Evolutionary conservation across 768 basidiomycete genomes (phyloP).

Genomic region (Agrocybe praecox): DNA sequence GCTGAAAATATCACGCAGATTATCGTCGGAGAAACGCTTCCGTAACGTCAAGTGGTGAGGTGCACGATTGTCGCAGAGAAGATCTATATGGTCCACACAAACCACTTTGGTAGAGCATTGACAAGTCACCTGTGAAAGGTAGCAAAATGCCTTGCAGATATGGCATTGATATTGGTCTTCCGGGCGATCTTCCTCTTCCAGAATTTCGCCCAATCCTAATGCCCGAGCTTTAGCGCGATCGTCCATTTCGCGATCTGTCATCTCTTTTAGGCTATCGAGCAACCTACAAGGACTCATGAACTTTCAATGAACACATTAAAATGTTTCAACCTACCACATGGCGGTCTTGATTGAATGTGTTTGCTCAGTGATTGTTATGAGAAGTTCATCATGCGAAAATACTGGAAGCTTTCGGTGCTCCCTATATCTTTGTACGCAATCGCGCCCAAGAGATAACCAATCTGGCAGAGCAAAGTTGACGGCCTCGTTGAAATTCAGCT

Average conservation of each 20-base stretch:
- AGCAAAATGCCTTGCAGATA: constrained; percentile 92
- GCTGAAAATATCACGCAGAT: constrained; percentile 65
- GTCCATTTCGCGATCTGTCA: constrained; percentile 82
- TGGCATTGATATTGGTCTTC: constrained; percentile 97
- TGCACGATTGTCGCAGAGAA: constrained; percentile 64
- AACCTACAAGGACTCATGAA: constrained; percentile 56
- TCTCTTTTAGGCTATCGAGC: constrained; percentile 79
- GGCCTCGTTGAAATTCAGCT: constrained; percentile 99
- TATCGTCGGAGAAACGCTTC: constrained; percentile 80
- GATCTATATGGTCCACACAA: constrained; percentile 83
- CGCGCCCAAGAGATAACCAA: constrained; percentile 87
- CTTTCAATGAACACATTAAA: background rate
- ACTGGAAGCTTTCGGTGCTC: constrained; percentile 93
- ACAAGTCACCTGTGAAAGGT: constrained; percentile 91
- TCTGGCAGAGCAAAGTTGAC: constrained; percentile 98
- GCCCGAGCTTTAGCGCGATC: constrained; percentile 66
- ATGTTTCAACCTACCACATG: constrained; percentile 66
- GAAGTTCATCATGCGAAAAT: constrained; percentile 96
- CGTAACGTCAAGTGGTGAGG: constrained; percentile 61
- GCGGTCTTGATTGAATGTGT: constrained; percentile 92
- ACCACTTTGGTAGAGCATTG: constrained; percentile 76
- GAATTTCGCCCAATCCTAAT: constrained; percentile 62
- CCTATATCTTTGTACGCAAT: constrained; percentile 89
- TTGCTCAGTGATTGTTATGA: constrained; percentile 97
- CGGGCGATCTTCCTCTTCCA: constrained; percentile 78